Base-by-base conservation (phyloP, 805 yeast species). In the Dipodascus albidus region DNA sequence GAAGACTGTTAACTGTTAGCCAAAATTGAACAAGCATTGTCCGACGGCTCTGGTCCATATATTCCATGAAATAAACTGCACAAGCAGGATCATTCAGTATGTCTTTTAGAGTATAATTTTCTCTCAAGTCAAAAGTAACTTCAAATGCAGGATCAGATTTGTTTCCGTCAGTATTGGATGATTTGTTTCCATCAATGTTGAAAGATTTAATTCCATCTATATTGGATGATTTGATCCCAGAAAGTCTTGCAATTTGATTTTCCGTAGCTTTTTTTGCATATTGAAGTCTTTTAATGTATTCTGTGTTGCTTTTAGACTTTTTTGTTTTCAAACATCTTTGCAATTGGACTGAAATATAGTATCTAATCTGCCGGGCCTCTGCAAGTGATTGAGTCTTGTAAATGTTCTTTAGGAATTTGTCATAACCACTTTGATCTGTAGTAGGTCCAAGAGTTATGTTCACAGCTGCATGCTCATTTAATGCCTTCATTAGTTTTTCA, bases 1-100 rank as follows among this genome's bases (percentile, higher is more conserved):
- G 79, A 41, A 87, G 74, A 0, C 77, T 72, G 56, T 87, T 85
- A 1, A 87, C 83, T 1, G 78, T 75, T 2, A 77, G 64, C 87
- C 89, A 85, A 56, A 80, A 81, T 48, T 81, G 82, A 2, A 87
- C 61, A 24, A 81, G 62, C 0, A 67, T 67, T 1, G 74, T 66
- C 49, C 79, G 65, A 2, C 70, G 65, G 19, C 80, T 61, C 50
- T 73, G 74, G 31, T 77, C 80, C 83, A 81, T 78, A 58, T 74
- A 80, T 51, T 75, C 79, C 69, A 70, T 74, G 55, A 80, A 80
- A 50, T 70, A 74, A 0, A 78, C 67, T 3, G 78, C 61, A 3
- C 78, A 73, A 0, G 74, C 60, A 1, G 81, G 73, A 55, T 78
- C 77, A 41, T 69, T 68, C 33, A 83, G 63, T 1, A 82, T 70